Evolutionary conservation across 73 alveolate genomes (phyloP).

Genomic region (Blepharisma stoltei): DNA sequence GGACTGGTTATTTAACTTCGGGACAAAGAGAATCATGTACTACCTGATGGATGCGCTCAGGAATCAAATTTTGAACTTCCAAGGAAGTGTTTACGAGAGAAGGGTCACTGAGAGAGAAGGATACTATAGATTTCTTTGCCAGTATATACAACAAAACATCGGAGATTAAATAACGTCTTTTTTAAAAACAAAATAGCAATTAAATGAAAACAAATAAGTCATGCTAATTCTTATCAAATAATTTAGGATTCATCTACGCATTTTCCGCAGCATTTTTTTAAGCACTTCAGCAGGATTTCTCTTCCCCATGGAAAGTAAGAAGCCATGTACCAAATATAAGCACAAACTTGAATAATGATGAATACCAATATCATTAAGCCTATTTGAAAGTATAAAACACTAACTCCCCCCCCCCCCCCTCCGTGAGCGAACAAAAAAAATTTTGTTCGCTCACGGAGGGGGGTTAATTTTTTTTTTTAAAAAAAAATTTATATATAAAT

Average conservation of each 20-base stretch:
- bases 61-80: not conserved
- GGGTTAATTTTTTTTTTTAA: too few species aligned
- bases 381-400: slow-evolving; percentile 59
- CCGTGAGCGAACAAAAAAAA: too few species aligned
- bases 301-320: slow-evolving; percentile 83
- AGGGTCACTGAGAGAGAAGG: slow-evolving; percentile 3
- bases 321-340: slow-evolving; percentile 79
- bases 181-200: too few species aligned
- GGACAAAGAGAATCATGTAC: slow-evolving; percentile 24
- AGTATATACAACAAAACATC: too few species aligned
- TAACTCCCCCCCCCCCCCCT: too few species aligned
- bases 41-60: slow-evolving; percentile 15
- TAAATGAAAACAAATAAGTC: too few species aligned
- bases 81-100: slow-evolving; percentile 2
- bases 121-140: slow-evolving; percentile 3
- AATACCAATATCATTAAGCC: slow-evolving; percentile 60
- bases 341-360: slow-evolving; percentile 56
- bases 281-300: slow-evolving; percentile 65
- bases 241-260: not conserved
- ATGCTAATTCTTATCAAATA: too few species aligned
- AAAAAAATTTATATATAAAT: too few species aligned
- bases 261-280: slow-evolving; percentile 33
- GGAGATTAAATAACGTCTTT: too few species aligned
- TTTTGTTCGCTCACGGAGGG: too few species aligned
- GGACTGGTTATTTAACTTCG: slow-evolving; percentile 7